Percentiles rank a stretch among this genome's conserved stretches.
Evolutionary conservation across 164 flowering plant genomes (phyloP).

Genomic region (Pachysandra terminalis): DNA sequence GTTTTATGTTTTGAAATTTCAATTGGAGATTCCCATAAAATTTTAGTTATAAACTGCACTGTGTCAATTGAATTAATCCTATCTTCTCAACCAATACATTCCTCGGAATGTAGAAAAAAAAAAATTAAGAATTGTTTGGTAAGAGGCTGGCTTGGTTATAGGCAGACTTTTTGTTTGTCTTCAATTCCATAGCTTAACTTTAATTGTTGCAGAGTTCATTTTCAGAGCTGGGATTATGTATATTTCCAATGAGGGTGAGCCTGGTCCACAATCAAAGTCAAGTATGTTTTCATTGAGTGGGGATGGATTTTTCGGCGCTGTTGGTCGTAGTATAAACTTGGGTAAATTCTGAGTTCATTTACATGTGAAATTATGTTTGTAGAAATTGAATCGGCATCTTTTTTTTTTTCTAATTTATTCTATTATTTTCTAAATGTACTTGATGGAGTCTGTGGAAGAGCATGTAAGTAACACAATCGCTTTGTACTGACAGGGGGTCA

Average conservation of each 20-base stretch:
- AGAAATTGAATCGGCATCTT: background rate
- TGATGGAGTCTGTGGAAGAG: background rate
- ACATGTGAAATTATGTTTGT: background rate
- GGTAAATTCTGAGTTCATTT: conserved; percentile 34
- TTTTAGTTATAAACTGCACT: too few relatives aligned
- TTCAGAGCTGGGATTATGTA: conserved; percentile 99
- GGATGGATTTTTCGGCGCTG: conserved; percentile 71
- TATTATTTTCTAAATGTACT: too few relatives aligned
- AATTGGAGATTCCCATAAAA: too few relatives aligned
- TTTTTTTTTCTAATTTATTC: too few relatives aligned
- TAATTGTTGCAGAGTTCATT: conserved; percentile 53
- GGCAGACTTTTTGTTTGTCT: background rate
- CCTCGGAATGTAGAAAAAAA: too few relatives aligned
- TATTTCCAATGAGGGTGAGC: conserved; percentile 36
- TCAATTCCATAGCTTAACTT: conserved; percentile 39
- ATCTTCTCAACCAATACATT: too few relatives aligned
- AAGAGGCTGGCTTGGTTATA: background rate
- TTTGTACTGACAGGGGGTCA: conserved; percentile 63
- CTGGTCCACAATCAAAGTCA: conserved; percentile 36
- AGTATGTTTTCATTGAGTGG: conserved; percentile 84
- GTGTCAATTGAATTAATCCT: too few relatives aligned
- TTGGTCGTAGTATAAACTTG: conserved; percentile 81
- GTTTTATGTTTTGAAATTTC: too few relatives aligned
- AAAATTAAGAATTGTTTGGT: too few relatives aligned
- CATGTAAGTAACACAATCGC: background rate